A percentile compares a stretch with the other conserved stretches of the same genome.
phyloP scores from a whole-genome alignment of 2,329 filamentous ascomycete species.

The Ascochyta fabae region DNA sequence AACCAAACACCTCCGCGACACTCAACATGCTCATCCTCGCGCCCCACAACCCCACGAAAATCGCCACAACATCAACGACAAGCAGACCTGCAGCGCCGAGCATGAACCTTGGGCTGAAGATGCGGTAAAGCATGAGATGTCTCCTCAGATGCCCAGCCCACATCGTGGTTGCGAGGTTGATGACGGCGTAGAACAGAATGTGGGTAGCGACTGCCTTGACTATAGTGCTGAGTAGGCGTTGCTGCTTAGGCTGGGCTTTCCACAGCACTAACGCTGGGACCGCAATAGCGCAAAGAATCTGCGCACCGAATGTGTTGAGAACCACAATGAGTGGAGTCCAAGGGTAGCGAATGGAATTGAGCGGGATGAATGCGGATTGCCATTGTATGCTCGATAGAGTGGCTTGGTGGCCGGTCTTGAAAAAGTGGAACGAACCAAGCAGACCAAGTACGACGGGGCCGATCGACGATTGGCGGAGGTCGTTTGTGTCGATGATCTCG shows the following conservation, averaged over 20 bases:
- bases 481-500: constrained; percentile 68
- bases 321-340: constrained; percentile 83
- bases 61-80: constrained; percentile 76
- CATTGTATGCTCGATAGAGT: constrained; percentile 88
- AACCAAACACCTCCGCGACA: constrained; percentile 85
- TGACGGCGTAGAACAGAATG: constrained; percentile 79
- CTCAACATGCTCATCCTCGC: constrained; percentile 78
- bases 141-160: constrained; percentile 88
- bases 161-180: constrained; percentile 84
- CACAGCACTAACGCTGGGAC: constrained; percentile 85
- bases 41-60: constrained; percentile 74
- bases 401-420: constrained; percentile 97
- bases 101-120: constrained; percentile 93
- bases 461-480: constrained; percentile 71
- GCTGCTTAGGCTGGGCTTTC: constrained; percentile 81
- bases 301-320: constrained; percentile 87
- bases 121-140: constrained; percentile 95
- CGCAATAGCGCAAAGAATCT: constrained; percentile 79
- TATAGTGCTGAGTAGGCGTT: constrained; percentile 68
- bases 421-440: constrained; percentile 93
- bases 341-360: constrained; percentile 83
- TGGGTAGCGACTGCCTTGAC: constrained; percentile 76
- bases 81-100: constrained; percentile 74
- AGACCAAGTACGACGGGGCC: constrained; percentile 84
- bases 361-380: constrained; percentile 92